Base-by-base conservation (phyloP, 306 rosid genomes). In the Astragalus glycyphyllos region DNA sequence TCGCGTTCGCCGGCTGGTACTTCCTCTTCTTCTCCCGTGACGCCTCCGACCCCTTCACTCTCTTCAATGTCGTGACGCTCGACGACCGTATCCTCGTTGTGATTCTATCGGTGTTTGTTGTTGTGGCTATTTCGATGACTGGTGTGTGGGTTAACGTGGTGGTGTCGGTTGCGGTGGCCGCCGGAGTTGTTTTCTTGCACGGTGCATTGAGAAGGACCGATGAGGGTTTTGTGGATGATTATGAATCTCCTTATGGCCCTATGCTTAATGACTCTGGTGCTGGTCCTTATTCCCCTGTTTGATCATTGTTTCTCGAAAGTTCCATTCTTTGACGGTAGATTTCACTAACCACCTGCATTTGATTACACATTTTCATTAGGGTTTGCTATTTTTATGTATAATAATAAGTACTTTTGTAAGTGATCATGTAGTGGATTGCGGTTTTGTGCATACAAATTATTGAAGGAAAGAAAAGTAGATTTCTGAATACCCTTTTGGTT, bases 211-310 rank as follows among this genome's bases (percentile, higher is more conserved):
- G 89, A 79, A 72, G 83, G 7, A 85, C 88, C 0, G 96, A 90
- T 17, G 92, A 76, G 4, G 88, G 84, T 15, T 84, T 83, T 5
- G 76, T 49, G 65, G 96, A 83, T 38, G 90, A 87, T 14, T 81
- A 71, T 3, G 87, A 87, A 51, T 87, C 90, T 0, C 96, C 92
- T 0, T 90, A 87, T 55, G 96, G 88, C 0, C 69, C 85, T 69
- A 64, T 82, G 82, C 76, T 90, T 0, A 23, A 46, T 54, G 31
- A 42, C 0, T 3, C 10, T 5, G 1, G 40, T 8, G 65, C 45
- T 8, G 92, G 96, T 76, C 73, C 82, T 3, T 90, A 87, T 57
- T 57, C 79, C 9, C 76, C 58, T 60, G 84, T 85, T 72, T 88
- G 90, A 78, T 66, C 23, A 62, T 48, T 15, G 10, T 5, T n/a